A percentile compares a stretch with the other conserved stretches of the same genome.
These are phyloP conservation scores for Pyrenophora teres DNA, from an alignment of 2,329 filamentous ascomycete species.

Conservation along the genomic window DNA sequence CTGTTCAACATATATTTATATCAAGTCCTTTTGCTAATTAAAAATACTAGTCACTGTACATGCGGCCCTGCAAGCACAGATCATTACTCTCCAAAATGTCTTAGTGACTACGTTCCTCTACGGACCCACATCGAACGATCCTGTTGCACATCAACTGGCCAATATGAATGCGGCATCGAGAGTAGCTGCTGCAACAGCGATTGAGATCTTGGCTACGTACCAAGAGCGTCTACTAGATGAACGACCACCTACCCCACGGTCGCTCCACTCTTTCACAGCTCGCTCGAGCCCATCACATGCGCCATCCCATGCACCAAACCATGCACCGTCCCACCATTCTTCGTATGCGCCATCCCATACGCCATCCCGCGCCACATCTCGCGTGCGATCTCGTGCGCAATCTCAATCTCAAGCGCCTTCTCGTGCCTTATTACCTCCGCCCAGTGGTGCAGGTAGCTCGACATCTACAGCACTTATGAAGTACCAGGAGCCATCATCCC, in stretches of 20 bases:
- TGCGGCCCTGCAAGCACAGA: slow-evolving; percentile 40
- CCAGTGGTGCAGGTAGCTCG: slow-evolving; percentile 6
- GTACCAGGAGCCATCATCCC: slow-evolving; percentile 18
- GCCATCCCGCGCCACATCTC: neutral
- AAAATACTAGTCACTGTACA: slow-evolving; percentile 34
- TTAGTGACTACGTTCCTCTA: slow-evolving; percentile 43
- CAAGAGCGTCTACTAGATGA: slow-evolving; percentile 31
- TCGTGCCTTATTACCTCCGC: slow-evolving; percentile 20
- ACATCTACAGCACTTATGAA: slow-evolving; percentile 33
- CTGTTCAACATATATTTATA: too few species aligned
- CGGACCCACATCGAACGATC: slow-evolving; percentile 39
- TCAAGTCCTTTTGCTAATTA: neutral
- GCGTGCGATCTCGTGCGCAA: slow-evolving; percentile 1
- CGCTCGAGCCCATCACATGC: slow-evolving; percentile 10
- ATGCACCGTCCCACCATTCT: slow-evolving; percentile 1
- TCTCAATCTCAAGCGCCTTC: slow-evolving; percentile 15
- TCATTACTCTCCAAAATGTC: slow-evolving; percentile 42
- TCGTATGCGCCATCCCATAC: slow-evolving; percentile 1
- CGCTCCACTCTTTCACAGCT: slow-evolving; percentile 18
- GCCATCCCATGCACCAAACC: neutral
- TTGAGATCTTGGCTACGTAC: slow-evolving; percentile 36
- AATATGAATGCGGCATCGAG: slow-evolving; percentile 39
- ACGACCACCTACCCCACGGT: slow-evolving; percentile 20
- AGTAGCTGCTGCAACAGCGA: slow-evolving; percentile 32
- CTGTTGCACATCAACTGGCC: slow-evolving; percentile 40